Evolutionary conservation across 352 stramenopile species (phyloP).

Genomic region (Phytophthora sp.): DNA sequence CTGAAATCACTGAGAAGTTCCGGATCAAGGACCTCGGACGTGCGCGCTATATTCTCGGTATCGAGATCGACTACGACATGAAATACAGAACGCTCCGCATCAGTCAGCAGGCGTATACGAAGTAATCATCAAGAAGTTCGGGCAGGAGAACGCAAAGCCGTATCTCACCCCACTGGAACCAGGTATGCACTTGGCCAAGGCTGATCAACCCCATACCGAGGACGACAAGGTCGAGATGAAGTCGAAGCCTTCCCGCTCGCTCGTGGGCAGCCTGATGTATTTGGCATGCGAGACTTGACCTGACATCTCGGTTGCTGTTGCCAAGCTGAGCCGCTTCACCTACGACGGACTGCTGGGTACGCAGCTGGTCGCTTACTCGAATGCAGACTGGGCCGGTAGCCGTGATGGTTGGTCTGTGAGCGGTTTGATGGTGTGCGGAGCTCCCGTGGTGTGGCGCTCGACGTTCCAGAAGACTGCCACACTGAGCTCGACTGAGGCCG

Average conservation of each 20-base stretch:
- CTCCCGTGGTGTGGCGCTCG: slow-evolving; percentile 21
- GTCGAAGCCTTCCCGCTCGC: slow-evolving; percentile 24
- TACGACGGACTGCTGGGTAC: slow-evolving; percentile 6
- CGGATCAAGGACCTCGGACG: slow-evolving; percentile 23
- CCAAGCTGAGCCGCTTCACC: slow-evolving; percentile 26
- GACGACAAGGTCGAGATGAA: slow-evolving; percentile 13
- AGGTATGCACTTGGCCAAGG: slow-evolving; percentile 6
- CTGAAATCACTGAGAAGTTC: slow-evolving; percentile 2
- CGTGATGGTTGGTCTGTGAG: slow-evolving; percentile 25
- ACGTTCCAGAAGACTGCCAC: slow-evolving; percentile 30
- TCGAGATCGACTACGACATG: slow-evolving; percentile 33
- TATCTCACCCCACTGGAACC: slow-evolving; percentile 9
- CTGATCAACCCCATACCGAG: background rate
- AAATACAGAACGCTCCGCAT: background rate
- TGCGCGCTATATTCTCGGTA: slow-evolving; percentile 33
- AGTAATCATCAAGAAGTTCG: slow-evolving; percentile 16
- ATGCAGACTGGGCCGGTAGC: slow-evolving; percentile 32
- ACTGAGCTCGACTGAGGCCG: slow-evolving; percentile 32
- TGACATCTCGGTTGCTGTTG: slow-evolving; percentile 22
- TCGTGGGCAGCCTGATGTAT: slow-evolving; percentile 27
- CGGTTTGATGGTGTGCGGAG: slow-evolving; percentile 26
- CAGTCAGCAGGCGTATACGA: slow-evolving; percentile 9
- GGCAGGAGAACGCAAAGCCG: slow-evolving; percentile 20
- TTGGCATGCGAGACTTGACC: slow-evolving; percentile 26
- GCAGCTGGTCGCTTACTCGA: slow-evolving; percentile 13